Conservation (phyloP, 2,329 filamentous ascomycete genomes). For the Massarina eburnea region DNA sequence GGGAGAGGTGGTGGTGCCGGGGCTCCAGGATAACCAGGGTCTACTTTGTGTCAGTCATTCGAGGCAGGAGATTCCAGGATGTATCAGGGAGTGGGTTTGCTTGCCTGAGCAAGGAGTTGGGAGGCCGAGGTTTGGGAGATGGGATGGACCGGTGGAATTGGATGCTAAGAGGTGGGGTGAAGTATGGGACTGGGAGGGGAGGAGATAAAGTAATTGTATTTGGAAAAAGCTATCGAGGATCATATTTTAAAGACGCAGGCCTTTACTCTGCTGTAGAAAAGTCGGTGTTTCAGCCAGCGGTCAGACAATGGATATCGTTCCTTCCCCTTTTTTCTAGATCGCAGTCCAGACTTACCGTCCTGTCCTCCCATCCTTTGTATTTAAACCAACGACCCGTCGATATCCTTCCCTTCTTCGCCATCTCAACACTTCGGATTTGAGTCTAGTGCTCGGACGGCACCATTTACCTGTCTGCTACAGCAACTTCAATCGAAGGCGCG, state of each 20-base stretch:
- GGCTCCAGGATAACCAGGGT: conserved; percentile 71
- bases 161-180: conserved; percentile 63
- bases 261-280: not conserved
- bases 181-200: conserved; percentile 45
- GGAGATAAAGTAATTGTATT: not conserved
- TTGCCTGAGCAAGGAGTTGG: conserved; percentile 74
- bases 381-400: no score
- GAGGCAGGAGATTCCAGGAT: conserved; percentile 84
- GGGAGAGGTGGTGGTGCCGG: conserved; percentile 57
- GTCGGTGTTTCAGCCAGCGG: no score
- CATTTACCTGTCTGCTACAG: no score
- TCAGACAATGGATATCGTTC: no score
- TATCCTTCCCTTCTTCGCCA: no score
- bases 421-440: no score
- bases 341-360: no score
- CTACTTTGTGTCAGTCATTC: conserved; percentile 92
- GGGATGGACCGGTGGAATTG: conserved; percentile 62
- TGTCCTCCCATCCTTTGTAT: no score
- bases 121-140: conserved; percentile 64
- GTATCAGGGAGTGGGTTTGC: conserved; percentile 81
- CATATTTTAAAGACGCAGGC: no score
- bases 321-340: no score
- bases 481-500: no score
- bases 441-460: no score
- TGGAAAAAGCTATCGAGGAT: not conserved